These are phyloP conservation scores for Obelidium mucronatum DNA, from an alignment of 192 early-diverging fungal genomes.

Conservation along the genomic window DNA sequence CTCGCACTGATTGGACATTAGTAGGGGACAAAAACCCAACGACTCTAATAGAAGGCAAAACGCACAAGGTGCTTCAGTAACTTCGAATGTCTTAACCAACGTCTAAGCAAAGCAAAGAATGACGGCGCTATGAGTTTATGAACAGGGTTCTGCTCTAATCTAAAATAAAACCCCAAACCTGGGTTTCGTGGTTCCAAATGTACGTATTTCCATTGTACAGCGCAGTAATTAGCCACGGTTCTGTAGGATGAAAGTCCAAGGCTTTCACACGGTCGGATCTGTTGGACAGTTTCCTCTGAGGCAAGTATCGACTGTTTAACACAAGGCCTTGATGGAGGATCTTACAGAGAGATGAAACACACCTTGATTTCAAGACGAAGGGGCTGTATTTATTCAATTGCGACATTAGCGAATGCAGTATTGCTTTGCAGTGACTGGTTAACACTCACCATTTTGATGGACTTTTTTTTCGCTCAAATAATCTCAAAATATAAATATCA, in stretches of 20 bases:
- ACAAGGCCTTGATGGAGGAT: background rate
- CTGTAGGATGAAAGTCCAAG: constrained; percentile 97
- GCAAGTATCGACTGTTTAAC: background rate
- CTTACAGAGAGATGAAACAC: background rate
- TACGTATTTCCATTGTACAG: constrained; percentile 95
- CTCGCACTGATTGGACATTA: constrained; percentile 78
- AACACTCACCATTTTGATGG: background rate
- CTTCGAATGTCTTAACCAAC: constrained; percentile 96
- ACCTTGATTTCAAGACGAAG: constrained; percentile 62
- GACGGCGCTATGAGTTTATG: background rate
- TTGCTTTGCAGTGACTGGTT: background rate
- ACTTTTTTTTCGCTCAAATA: too few species aligned
- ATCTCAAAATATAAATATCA: too few species aligned
- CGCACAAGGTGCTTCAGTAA: constrained; percentile 87
- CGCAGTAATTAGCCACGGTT: constrained; percentile 97
- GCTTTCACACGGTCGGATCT: constrained; percentile 95
- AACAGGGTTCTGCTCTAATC: too few species aligned
- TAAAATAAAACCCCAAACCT: constrained; percentile 56
- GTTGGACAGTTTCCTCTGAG: constrained; percentile 64
- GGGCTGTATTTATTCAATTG: constrained; percentile 39
- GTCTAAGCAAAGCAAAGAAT: constrained; percentile 54
- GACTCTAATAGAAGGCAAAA: constrained; percentile 1
- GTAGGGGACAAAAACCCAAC: background rate
- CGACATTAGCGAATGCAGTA: background rate
- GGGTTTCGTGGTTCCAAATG: constrained; percentile 99